Evolutionary conservation across 73 alveolate genomes (phyloP).

Genomic region (Diophrys sp.): DNA sequence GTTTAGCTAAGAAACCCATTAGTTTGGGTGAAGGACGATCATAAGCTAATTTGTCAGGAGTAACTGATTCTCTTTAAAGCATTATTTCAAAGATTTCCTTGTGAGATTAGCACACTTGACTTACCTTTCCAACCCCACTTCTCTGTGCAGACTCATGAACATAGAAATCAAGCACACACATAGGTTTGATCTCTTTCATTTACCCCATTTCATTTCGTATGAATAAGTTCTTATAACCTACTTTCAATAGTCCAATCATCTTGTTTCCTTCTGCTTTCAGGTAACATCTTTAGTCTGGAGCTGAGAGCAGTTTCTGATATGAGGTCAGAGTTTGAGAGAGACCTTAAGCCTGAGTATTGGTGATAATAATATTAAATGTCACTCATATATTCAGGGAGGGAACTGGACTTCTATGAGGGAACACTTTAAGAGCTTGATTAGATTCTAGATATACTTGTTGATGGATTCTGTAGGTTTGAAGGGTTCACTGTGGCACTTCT

Average conservation of each 20-base stretch:
- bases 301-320: not conserved
- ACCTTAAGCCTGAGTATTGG: not conserved
- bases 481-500: no score
- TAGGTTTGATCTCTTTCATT: conserved; percentile 75
- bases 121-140: conserved; percentile 85
- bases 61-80: conserved; percentile 71
- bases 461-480: no score
- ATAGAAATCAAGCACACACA: conserved; percentile 88
- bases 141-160: conserved; percentile 80
- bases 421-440: no score
- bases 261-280: conserved; percentile 67
- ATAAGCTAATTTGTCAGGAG: conserved; percentile 88
- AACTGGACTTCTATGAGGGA: no score
- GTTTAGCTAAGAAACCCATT: conserved; percentile 82
- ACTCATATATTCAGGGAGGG: no score
- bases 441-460: no score
- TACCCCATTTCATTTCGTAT: conserved; percentile 72
- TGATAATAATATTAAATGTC: no score
- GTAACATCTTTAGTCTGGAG: conserved; percentile 65
- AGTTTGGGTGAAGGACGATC: conserved; percentile 95
- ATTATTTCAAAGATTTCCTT: conserved; percentile 74
- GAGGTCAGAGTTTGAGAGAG: not conserved
- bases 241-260: conserved; percentile 78
- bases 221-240: conserved; percentile 77
- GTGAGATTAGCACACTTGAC: no score